Conservation (phyloP, 1,139 yeast genomes). For the Magnusiomyces clavatus region DNA sequence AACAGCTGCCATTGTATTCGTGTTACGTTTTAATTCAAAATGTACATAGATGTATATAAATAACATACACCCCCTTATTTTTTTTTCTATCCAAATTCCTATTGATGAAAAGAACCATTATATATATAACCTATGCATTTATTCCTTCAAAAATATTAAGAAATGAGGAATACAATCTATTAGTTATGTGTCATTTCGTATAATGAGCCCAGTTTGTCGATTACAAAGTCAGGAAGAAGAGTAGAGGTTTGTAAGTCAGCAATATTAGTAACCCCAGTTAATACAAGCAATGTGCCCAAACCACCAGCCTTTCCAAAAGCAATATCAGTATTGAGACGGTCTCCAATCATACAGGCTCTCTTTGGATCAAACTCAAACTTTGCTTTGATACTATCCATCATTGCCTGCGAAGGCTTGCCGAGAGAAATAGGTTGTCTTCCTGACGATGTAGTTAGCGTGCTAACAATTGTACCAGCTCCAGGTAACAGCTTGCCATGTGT, state of each 20-base stretch:
- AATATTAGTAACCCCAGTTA: constrained; percentile 85
- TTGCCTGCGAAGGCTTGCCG: constrained; percentile 85
- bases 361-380: constrained; percentile 52
- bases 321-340: constrained; percentile 91
- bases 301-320: constrained; percentile 85
- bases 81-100: no score
- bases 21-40: no score
- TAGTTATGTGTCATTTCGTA: constrained; percentile 35
- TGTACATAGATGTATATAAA: no score
- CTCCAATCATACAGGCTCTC: constrained; percentile 89
- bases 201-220: constrained; percentile 68
- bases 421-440: constrained; percentile 74
- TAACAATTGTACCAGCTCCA: constrained; percentile 92
- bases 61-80: no score
- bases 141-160: no score
- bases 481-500: constrained; percentile 77
- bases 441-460: constrained; percentile 66
- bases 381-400: constrained; percentile 85
- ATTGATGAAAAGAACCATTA: no score
- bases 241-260: constrained; percentile 39
- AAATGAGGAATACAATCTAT: no score
- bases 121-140: no score
- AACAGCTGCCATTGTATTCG: no score
- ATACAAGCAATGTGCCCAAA: constrained; percentile 70
- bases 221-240: constrained; percentile 59